phyloP scores from a whole-genome alignment of 2,329 filamentous ascomycete species.

The Claviceps paspali region DNA sequence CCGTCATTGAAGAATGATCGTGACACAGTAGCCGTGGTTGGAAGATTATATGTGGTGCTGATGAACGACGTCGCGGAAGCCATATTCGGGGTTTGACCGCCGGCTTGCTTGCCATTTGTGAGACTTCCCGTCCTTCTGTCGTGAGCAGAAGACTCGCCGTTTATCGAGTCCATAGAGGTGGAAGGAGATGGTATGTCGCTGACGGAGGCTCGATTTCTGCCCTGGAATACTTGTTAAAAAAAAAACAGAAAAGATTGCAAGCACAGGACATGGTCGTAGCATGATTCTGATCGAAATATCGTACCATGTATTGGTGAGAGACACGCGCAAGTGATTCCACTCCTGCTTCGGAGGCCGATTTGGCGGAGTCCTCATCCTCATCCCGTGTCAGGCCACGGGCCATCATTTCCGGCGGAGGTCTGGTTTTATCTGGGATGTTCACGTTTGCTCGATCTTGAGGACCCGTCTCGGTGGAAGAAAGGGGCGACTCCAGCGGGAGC shows the following conservation, averaged over 20 bases:
- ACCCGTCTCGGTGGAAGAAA: slow-evolving; percentile 63
- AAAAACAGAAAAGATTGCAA: neutral
- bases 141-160: slow-evolving; percentile 45
- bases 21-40: slow-evolving; percentile 47
- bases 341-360: slow-evolving; percentile 75
- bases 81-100: slow-evolving; percentile 34
- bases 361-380: slow-evolving; percentile 75
- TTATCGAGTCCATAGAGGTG: slow-evolving; percentile 83
- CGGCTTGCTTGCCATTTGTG: slow-evolving; percentile 21
- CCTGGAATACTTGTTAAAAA: slow-evolving; percentile 18
- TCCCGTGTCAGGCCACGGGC: slow-evolving; percentile 67
- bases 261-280: neutral
- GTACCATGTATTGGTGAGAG: slow-evolving; percentile 54
- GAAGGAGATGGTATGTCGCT: slow-evolving; percentile 66
- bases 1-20: slow-evolving; percentile 85
- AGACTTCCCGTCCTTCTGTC: slow-evolving; percentile 42
- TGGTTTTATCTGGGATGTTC: slow-evolving; percentile 74
- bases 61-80: slow-evolving; percentile 49
- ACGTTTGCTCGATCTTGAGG: slow-evolving; percentile 82
- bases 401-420: slow-evolving; percentile 83
- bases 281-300: slow-evolving; percentile 10
- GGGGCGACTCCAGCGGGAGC: slow-evolving; percentile 79
- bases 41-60: slow-evolving; percentile 39
- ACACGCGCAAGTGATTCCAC: slow-evolving; percentile 54
- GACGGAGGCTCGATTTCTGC: slow-evolving; percentile 50